Evolutionary conservation across 306 rosid species (phyloP).

Genomic region (Casuarina glauca): DNA sequence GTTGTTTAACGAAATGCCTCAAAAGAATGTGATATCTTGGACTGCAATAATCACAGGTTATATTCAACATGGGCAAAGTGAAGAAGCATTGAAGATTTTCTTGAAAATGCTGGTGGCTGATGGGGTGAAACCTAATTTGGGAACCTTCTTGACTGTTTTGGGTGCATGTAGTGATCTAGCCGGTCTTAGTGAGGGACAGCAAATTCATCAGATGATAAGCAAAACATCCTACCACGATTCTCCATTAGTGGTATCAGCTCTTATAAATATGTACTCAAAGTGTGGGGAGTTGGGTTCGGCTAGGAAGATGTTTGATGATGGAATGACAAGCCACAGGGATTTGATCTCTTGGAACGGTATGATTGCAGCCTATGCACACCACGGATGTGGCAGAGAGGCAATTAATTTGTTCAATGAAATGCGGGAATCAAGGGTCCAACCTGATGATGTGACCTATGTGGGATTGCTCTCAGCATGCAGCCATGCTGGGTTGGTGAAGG

Average conservation of each 20-base stretch:
- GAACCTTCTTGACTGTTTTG: slow-evolving; percentile 50
- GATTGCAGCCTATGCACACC: slow-evolving; percentile 60
- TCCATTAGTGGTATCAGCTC: slow-evolving; percentile 42
- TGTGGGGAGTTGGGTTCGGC: slow-evolving; percentile 48
- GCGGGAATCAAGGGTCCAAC: slow-evolving; percentile 31
- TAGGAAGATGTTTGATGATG: slow-evolving; percentile 46
- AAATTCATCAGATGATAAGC: slow-evolving; percentile 52
- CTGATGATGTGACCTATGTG: slow-evolving; percentile 48
- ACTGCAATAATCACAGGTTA: slow-evolving; percentile 50
- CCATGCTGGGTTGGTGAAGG: slow-evolving; percentile 53
- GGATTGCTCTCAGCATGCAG: slow-evolving; percentile 58
- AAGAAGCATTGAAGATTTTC: slow-evolving; percentile 48
- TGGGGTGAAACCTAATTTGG: slow-evolving; percentile 42
- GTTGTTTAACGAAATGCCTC: slow-evolving; percentile 41
- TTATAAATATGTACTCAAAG: slow-evolving; percentile 57
- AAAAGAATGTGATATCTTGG: slow-evolving; percentile 49
- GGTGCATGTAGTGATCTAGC: slow-evolving; percentile 55
- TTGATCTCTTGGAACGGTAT: slow-evolving; percentile 54
- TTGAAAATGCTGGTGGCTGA: slow-evolving; percentile 33
- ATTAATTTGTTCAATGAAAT: slow-evolving; percentile 43
- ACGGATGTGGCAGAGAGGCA: slow-evolving; percentile 49
- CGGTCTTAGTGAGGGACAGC: slow-evolving; percentile 47
- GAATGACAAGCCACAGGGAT: slow-evolving; percentile 37
- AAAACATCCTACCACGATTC: slow-evolving; percentile 34
- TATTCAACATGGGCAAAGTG: slow-evolving; percentile 45